Evolutionary conservation across 2,329 filamentous ascomycete species (phyloP).

Genomic region (Coniella vitis): DNA sequence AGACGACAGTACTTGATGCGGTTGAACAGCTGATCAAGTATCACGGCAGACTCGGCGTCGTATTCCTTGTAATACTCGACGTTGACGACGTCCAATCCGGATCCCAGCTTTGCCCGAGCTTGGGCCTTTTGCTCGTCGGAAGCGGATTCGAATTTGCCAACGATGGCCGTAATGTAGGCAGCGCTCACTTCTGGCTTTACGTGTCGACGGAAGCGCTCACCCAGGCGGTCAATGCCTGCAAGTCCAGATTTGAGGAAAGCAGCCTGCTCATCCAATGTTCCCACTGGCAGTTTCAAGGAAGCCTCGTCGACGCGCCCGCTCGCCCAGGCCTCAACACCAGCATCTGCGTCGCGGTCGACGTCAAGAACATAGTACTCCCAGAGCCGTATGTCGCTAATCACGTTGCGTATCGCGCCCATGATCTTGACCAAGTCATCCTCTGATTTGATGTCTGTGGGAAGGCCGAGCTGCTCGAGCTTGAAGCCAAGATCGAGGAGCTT

Average conservation of each 20-base stretch:
- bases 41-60: constrained; percentile 72
- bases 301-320: constrained; percentile 37
- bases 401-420: constrained; percentile 78
- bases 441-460: constrained; percentile 67
- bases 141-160: constrained; percentile 56
- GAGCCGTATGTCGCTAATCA: constrained; percentile 68
- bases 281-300: constrained; percentile 44
- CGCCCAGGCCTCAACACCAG: constrained; percentile 66
- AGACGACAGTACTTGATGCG: constrained; percentile 90
- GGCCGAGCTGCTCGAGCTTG: constrained; percentile 60
- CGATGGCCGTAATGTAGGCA: constrained; percentile 58
- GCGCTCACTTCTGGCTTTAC: constrained; percentile 66
- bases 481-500: constrained; percentile 68
- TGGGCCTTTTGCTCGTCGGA: constrained; percentile 35
- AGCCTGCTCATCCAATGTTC: constrained; percentile 41
- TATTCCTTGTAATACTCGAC: constrained; percentile 88
- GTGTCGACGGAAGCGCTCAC: constrained; percentile 68
- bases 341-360: constrained; percentile 63
- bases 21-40: constrained; percentile 87
- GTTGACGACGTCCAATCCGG: constrained; percentile 77
- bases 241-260: constrained; percentile 64
- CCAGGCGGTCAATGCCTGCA: constrained; percentile 63
- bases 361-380: constrained; percentile 94
- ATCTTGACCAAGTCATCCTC: constrained; percentile 69
- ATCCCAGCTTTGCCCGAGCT: constrained; percentile 47